Evolutionary conservation across 192 early-diverging fungal genomes (phyloP).

Genomic region (Coemansia umbellata): DNA sequence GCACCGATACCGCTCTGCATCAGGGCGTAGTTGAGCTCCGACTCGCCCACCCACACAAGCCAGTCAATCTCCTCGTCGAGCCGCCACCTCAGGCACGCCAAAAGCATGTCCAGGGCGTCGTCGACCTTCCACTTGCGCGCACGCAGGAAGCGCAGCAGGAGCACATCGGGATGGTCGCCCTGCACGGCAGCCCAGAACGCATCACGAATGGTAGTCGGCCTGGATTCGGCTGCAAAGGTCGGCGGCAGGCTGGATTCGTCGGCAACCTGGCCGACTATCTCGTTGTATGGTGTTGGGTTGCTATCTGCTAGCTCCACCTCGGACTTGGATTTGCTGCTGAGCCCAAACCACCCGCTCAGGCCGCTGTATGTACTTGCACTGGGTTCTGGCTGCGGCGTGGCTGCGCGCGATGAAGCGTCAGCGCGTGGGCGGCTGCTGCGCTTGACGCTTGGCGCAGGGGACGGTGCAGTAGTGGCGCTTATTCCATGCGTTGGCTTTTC

Average conservation of each 20-base stretch:
- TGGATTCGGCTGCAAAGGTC: not conserved
- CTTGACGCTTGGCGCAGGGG: slow-evolving; percentile 2
- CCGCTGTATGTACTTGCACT: slow-evolving; percentile 4
- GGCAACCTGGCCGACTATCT: slow-evolving; percentile 28
- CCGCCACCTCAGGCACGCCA: slow-evolving; percentile 72
- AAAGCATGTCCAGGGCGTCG: slow-evolving; percentile 69
- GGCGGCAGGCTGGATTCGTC: slow-evolving; percentile 19
- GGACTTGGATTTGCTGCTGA: slow-evolving; percentile 18
- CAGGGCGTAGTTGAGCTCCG: slow-evolving; percentile 46
- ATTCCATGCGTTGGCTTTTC: slow-evolving; percentile 11
- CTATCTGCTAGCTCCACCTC: slow-evolving; percentile 2
- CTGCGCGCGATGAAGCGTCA: not conserved
- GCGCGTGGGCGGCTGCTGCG: slow-evolving; percentile 17
- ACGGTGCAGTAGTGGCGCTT: not conserved
- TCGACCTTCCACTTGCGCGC: slow-evolving; percentile 86
- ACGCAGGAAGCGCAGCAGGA: slow-evolving; percentile 77
- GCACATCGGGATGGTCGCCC: slow-evolving; percentile 66
- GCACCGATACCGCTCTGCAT: slow-evolving; percentile 55
- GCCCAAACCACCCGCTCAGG: slow-evolving; percentile 27
- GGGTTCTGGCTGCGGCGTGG: slow-evolving; percentile 6
- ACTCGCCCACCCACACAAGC: slow-evolving; percentile 58
- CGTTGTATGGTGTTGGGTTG: slow-evolving; percentile 8
- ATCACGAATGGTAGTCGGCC: slow-evolving; percentile 40
- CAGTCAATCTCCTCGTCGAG: slow-evolving; percentile 55
- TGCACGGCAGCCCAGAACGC: slow-evolving; percentile 62